Evolutionary conservation across 768 basidiomycete species (phyloP).

Genomic region (Russula sp.): DNA sequence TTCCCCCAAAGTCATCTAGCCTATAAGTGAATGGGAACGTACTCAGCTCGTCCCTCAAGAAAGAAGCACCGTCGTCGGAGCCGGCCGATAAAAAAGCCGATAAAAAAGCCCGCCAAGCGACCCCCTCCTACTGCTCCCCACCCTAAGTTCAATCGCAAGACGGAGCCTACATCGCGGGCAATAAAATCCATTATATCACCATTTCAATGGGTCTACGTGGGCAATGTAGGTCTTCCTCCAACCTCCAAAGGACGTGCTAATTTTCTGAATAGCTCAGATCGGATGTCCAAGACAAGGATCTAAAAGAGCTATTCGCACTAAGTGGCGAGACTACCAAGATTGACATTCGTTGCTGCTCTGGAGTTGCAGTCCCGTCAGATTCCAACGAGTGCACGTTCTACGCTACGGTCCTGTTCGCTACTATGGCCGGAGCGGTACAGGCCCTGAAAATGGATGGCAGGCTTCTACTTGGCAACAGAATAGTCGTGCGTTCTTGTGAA

Average conservation of each 20-base stretch:
- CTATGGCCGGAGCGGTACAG: background rate
- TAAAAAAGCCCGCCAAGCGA: background rate
- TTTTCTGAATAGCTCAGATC: slow-evolving; percentile 19
- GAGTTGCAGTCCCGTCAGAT: background rate
- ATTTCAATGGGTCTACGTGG: slow-evolving; percentile 43
- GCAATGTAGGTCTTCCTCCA: slow-evolving; percentile 46
- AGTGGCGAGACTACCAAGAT: slow-evolving; percentile 34
- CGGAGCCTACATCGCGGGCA: slow-evolving; percentile 5
- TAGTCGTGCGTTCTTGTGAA: slow-evolving; percentile 5
- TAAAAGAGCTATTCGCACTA: slow-evolving; percentile 30
- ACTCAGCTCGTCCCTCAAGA: background rate
- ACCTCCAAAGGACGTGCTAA: background rate
- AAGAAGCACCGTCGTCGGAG: background rate
- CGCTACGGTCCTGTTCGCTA: slow-evolving; percentile 6
- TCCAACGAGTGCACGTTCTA: background rate
- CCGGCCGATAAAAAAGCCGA: background rate
- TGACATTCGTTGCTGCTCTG: slow-evolving; percentile 34
- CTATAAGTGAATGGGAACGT: background rate
- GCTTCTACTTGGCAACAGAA: background rate
- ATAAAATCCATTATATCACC: background rate
- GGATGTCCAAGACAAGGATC: slow-evolving; percentile 29
- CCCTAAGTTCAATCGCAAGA: background rate
- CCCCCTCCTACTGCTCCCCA: background rate
- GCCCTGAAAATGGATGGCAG: background rate
- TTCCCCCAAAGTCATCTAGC: background rate